Evolutionary conservation across 2,329 filamentous ascomycete species (phyloP).

Genomic region (Elsinoe ampelina): DNA sequence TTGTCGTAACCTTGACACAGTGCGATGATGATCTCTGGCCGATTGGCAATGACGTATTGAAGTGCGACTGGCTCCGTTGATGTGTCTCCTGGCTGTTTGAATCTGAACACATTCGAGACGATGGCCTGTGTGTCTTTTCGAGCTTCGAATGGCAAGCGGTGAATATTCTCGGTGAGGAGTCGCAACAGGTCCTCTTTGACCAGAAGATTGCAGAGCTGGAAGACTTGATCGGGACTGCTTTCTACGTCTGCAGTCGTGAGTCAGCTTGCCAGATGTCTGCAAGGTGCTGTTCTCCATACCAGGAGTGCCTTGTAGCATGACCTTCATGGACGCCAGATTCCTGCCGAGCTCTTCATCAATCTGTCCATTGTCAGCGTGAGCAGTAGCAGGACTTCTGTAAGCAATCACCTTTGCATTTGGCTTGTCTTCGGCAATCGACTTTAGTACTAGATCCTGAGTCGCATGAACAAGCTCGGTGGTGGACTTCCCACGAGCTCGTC

Average conservation of each 20-base stretch:
- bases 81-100: slow-evolving; percentile 58
- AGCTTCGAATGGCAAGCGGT: slow-evolving; percentile 85
- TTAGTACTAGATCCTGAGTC: slow-evolving; percentile 54
- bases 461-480: slow-evolving; percentile 53
- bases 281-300: slow-evolving; percentile 44
- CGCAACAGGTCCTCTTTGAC: slow-evolving; percentile 86
- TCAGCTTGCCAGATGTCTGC: slow-evolving; percentile 3
- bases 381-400: no score
- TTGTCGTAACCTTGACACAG: slow-evolving; percentile 84
- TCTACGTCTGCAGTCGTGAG: slow-evolving; percentile 57
- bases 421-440: slow-evolving; percentile 47
- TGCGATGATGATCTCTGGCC: slow-evolving; percentile 78
- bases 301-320: slow-evolving; percentile 84
- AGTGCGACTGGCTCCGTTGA: slow-evolving; percentile 73
- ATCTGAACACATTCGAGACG: slow-evolving; percentile 89
- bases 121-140: slow-evolving; percentile 93
- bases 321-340: slow-evolving; percentile 81
- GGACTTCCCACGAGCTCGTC: slow-evolving; percentile 51
- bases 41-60: slow-evolving; percentile 76
- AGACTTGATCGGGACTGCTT: slow-evolving; percentile 76
- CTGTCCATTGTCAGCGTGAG: slow-evolving; percentile 37
- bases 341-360: slow-evolving; percentile 77
- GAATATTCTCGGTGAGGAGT: slow-evolving; percentile 70
- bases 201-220: slow-evolving; percentile 72
- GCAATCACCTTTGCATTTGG: slow-evolving; percentile 46